Conservation (phyloP, 2,329 filamentous ascomycete species). For the Neonectria sp. region DNA sequence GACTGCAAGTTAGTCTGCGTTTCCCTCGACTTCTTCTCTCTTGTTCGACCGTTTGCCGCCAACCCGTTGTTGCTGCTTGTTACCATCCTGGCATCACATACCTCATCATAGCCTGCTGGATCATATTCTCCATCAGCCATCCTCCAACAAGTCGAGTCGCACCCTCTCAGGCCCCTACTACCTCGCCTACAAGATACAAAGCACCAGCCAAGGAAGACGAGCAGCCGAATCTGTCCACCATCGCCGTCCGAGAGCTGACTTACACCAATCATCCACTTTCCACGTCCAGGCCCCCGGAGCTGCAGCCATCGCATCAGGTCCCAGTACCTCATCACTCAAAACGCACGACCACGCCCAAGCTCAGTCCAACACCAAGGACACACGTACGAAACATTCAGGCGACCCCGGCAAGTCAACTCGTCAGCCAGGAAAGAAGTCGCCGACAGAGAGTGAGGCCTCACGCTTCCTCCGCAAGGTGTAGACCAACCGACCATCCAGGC, state of each 20-base stretch:
- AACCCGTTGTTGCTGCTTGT: not conserved
- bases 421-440: slow-evolving; percentile 9
- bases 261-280: slow-evolving; percentile 31
- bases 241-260: slow-evolving; percentile 28
- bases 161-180: not conserved
- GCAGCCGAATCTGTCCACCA: slow-evolving; percentile 3
- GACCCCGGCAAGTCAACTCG: slow-evolving; percentile 7
- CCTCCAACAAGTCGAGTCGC: slow-evolving; percentile 5
- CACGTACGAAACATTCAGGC: slow-evolving; percentile 21
- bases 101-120: not conserved
- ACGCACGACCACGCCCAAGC: slow-evolving; percentile 28
- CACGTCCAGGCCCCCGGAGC: slow-evolving; percentile 14
- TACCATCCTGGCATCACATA: not conserved
- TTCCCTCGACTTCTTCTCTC: slow-evolving; percentile 7
- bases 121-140: slow-evolving; percentile 3
- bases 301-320: slow-evolving; percentile 27
- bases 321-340: slow-evolving; percentile 26
- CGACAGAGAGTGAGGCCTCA: slow-evolving; percentile 11
- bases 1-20: slow-evolving; percentile 3
- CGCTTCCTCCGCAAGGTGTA: slow-evolving; percentile 12
- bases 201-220: not conserved
- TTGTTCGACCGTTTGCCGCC: slow-evolving; percentile 2
- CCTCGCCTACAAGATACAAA: slow-evolving; percentile 3
- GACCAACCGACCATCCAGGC: not conserved
- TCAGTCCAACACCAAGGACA: slow-evolving; percentile 17